phyloP scores from a whole-genome alignment of 129 eudicot genomes.

The Flaveria linearis region DNA sequence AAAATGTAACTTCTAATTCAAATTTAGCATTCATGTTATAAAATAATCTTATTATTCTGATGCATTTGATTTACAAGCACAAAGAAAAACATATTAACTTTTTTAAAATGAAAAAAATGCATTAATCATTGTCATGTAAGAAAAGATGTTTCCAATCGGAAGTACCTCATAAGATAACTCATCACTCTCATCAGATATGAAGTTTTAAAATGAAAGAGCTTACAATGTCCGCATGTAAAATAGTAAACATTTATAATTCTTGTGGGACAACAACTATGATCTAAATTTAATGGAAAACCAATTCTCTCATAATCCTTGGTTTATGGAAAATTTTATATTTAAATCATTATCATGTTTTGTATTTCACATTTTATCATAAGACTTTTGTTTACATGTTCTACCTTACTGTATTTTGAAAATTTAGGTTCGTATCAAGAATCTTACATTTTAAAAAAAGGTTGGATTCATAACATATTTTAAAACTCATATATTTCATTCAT shows the following conservation, averaged over 20 bases:
- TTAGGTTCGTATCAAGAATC: background rate
- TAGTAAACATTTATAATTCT: background rate
- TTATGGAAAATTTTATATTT: background rate
- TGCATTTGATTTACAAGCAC: background rate
- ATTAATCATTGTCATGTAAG: background rate
- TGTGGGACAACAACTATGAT: background rate
- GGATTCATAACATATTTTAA: background rate
- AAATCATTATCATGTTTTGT: background rate
- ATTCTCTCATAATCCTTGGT: background rate
- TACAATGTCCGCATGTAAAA: background rate
- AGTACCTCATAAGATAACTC: background rate
- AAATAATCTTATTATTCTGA: background rate
- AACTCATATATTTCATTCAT: too few species aligned
- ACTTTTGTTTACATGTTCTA: background rate
- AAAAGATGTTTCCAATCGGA: background rate
- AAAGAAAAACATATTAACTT: background rate
- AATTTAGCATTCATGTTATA: background rate
- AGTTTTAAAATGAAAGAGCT: background rate
- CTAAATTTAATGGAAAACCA: background rate
- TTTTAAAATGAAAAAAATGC: background rate
- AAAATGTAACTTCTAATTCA: background rate
- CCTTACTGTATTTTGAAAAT: background rate
- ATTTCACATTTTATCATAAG: background rate
- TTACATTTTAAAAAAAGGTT: background rate
- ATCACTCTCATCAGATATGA: constrained; percentile 12